Percentiles rank a stretch among this genome's conserved stretches.
Conservation (phyloP, 208 protist species). For the Angomonas ambiguus region DNA sequence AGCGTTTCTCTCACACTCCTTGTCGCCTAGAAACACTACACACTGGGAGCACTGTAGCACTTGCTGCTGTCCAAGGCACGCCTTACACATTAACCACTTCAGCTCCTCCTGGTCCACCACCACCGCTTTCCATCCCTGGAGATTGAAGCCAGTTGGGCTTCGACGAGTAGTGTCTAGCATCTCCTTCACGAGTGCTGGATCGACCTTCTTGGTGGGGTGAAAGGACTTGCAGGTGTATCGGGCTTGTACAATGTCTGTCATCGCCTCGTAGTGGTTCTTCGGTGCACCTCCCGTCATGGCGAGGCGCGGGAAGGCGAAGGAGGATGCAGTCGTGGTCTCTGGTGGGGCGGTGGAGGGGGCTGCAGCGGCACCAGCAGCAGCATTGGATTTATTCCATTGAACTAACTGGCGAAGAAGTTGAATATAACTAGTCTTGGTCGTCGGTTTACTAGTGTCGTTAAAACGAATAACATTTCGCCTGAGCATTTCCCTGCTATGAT, state of each 20-base stretch:
- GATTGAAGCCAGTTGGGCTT: conserved; percentile 73
- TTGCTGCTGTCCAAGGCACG: conserved; percentile 65
- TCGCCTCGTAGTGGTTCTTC: too few relatives aligned
- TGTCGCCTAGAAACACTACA: conserved; percentile 74
- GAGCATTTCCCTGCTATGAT: neutral
- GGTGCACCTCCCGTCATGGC: too few relatives aligned
- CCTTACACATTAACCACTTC: conserved; percentile 33
- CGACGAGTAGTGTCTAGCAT: conserved; percentile 57
- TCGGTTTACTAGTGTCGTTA: too few relatives aligned
- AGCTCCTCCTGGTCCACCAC: conserved; percentile 55
- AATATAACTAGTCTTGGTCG: neutral
- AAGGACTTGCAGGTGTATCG: conserved; percentile 62
- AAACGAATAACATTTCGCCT: neutral
- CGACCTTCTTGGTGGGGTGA: conserved; percentile 33
- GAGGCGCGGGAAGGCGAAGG: too few relatives aligned
- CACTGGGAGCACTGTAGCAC: conserved; percentile 60
- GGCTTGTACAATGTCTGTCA: conserved; percentile 27
- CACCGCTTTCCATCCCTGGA: conserved; percentile 83
- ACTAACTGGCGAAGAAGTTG: neutral
- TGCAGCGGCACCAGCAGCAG: too few relatives aligned
- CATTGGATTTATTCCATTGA: conserved; percentile 34
- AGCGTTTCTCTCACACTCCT: conserved; percentile 50
- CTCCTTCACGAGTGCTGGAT: conserved; percentile 25
- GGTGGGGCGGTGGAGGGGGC: conserved; percentile 16
- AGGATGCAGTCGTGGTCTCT: too few relatives aligned